Base-by-base conservation (phyloP, 306 rosid genomes). In the Vicia villosa region DNA sequence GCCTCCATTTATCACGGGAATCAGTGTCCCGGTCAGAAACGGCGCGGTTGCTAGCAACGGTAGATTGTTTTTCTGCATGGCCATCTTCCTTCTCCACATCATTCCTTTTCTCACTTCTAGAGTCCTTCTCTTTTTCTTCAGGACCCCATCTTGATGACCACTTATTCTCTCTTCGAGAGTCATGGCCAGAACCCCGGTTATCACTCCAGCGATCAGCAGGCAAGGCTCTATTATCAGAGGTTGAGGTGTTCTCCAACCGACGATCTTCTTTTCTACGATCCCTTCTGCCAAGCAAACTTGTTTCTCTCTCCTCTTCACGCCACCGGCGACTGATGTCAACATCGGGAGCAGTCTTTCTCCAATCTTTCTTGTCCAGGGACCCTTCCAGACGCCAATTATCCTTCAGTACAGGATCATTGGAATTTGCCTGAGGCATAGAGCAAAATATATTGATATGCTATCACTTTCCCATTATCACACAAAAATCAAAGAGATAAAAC, bases 141-240 rank as follows among this genome's bases (percentile, higher is more conserved):
- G 94, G 94, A 63, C 94, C 94, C 94, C 94, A 85, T 78, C 94
- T 85, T 65, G 94, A 85, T 51, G 94, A 81, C 94, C 94, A 88
- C 86, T 88, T 88, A 68, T 70, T 88, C 79, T 88, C 94, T 61
- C 94, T 83, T 63, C 88, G 71, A 51, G 94, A 61, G 47, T 88
- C 94, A 81, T 81, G 80, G 26, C 78, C 68, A 71, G 82, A 77
- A 65, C 81, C 84, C 43, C 87, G 86, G 58, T 76, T 63, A 72
- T 85, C 89, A 60, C 77, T 78, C 87, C 87, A 80, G 61, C 87
- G 87, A 22, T 83, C 87, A 74, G 87, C 64, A 72, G 85, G 75
- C 54, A 70, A 40, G 30, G 79, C 66, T 77, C 86, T 77, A 77
- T 68, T 83, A 65, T 87, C 93, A 0, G 85, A 64, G 56, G 81